Evolutionary conservation across 345 rosid genomes (phyloP).

Genomic region (Aegle marmelos): DNA sequence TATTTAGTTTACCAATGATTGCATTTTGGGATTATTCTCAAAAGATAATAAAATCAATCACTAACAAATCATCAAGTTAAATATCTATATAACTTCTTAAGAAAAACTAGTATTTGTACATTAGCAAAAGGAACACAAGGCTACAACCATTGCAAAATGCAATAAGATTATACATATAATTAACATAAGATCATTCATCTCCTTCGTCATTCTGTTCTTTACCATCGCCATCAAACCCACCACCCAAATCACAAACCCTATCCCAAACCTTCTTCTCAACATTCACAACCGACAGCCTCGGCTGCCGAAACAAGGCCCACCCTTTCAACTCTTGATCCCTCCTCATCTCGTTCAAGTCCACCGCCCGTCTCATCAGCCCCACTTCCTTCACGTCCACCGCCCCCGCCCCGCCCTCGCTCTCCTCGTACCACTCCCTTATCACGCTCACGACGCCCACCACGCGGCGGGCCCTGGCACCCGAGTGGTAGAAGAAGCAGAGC

Average conservation of each 20-base stretch:
- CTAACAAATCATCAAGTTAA: background rate
- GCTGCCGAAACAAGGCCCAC: slow-evolving; percentile 74
- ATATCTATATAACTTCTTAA: background rate
- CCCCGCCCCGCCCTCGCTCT: slow-evolving; percentile 29
- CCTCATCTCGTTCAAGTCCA: slow-evolving; percentile 82
- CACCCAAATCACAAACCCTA: slow-evolving; percentile 69
- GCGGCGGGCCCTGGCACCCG: slow-evolving; percentile 67
- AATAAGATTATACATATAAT: background rate
- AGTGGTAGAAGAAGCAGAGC: slow-evolving; percentile 94
- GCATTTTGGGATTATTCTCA: too few species aligned
- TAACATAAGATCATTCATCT: background rate
- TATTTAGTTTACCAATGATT: too few species aligned
- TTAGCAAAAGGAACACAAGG: background rate
- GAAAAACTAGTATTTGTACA: background rate
- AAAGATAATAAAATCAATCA: background rate
- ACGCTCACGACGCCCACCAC: slow-evolving; percentile 80
- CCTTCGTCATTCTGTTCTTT: slow-evolving; percentile 6
- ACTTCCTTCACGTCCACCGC: slow-evolving; percentile 77
- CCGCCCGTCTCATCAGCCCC: slow-evolving; percentile 72
- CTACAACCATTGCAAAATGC: too few species aligned
- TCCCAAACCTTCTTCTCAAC: slow-evolving; percentile 59
- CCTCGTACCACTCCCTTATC: slow-evolving; percentile 61
- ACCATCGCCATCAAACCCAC: slow-evolving; percentile 83
- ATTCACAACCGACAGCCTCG: slow-evolving; percentile 83
- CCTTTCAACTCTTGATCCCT: slow-evolving; percentile 53